These are phyloP conservation scores for Lactarius indigo DNA, from an alignment of 768 basidiomycete species.

Conservation along the genomic window DNA sequence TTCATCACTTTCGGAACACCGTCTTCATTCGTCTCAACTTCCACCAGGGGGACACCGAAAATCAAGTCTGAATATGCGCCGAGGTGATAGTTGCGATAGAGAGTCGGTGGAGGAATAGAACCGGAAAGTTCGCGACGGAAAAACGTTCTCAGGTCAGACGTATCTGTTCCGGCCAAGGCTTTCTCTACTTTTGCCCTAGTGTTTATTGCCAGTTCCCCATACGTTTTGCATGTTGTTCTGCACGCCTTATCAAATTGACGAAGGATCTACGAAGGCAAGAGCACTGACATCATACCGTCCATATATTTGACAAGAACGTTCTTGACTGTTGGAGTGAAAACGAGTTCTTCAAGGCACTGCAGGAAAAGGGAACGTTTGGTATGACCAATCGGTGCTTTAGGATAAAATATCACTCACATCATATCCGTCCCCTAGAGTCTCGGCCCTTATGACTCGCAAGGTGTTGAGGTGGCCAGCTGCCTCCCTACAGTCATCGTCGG, in stretches of 20 bases:
- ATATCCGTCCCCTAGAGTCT: background rate
- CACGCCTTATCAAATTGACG: background rate
- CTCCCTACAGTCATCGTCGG: background rate
- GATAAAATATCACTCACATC: background rate
- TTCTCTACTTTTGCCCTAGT: background rate
- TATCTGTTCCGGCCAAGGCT: background rate
- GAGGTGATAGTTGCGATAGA: background rate
- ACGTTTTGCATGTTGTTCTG: background rate
- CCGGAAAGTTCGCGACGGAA: background rate
- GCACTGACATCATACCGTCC: background rate
- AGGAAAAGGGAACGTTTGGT: background rate
- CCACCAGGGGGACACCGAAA: background rate
- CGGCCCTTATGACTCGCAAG: background rate
- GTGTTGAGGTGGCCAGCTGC: background rate
- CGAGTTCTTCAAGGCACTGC: background rate
- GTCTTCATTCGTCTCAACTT: background rate
- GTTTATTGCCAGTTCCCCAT: background rate
- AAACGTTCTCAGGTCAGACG: background rate
- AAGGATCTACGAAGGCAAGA: background rate
- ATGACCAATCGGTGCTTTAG: background rate
- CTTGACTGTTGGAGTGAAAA: background rate
- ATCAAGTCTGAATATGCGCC: background rate
- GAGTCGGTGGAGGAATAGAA: background rate
- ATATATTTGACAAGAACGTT: background rate
- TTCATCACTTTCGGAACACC: background rate